These are phyloP conservation scores for Hyaloscypha hepaticicola DNA, from an alignment of 495 filamentous ascomycete genomes.

Conservation along the genomic window DNA sequence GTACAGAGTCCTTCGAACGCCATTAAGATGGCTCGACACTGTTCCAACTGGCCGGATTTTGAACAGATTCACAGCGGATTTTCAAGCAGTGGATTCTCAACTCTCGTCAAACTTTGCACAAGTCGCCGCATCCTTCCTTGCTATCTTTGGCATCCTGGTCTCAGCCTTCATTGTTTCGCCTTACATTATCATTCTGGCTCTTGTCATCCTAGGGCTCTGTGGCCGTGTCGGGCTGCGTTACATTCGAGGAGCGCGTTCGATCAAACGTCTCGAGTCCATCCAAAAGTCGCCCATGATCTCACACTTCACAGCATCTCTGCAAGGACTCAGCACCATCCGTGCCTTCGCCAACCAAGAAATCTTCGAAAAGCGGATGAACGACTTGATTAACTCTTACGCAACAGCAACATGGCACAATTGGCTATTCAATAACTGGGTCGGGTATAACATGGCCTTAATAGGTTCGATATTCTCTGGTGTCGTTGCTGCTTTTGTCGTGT, in stretches of 20 bases:
- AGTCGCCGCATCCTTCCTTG: constrained; percentile 37
- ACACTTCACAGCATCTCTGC: constrained; percentile 56
- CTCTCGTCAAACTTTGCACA: constrained; percentile 46
- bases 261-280: constrained; percentile 62
- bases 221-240: constrained; percentile 47
- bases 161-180: constrained; percentile 45
- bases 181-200: constrained; percentile 44
- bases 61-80: constrained; percentile 63
- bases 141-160: constrained; percentile 42
- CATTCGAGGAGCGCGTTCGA: constrained; percentile 58
- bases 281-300: constrained; percentile 64
- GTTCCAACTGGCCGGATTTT: constrained; percentile 60
- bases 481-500: constrained; percentile 57
- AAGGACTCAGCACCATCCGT: constrained; percentile 63
- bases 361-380: constrained; percentile 55
- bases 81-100: constrained; percentile 51
- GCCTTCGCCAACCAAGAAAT: constrained; percentile 54
- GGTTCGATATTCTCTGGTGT: constrained; percentile 59
- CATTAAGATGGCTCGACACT: constrained; percentile 60
- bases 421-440: constrained; percentile 60
- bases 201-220: constrained; percentile 42
- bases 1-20: constrained; percentile 51
- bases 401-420: constrained; percentile 53
- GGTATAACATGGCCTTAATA: constrained; percentile 56
- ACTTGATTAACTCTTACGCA: constrained; percentile 53